Conservation (phyloP, 2,329 filamentous ascomycete genomes). For the Cadophora malorum region DNA sequence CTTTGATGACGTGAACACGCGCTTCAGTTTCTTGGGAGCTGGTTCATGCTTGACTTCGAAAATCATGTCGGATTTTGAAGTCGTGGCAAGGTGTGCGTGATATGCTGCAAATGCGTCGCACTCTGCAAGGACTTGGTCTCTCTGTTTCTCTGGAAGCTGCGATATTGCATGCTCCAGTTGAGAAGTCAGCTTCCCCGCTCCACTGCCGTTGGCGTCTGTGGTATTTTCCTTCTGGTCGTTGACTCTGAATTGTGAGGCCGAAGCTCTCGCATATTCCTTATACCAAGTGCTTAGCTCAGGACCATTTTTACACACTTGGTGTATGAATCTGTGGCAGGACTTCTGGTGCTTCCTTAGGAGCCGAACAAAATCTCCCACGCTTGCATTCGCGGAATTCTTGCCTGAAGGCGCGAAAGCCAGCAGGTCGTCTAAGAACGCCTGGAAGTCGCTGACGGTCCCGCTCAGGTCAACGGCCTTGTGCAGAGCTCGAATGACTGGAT, state of each 20-base stretch:
- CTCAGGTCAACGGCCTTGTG: conserved; percentile 76
- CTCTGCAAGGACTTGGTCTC: conserved; percentile 53
- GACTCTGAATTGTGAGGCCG: conserved; percentile 26
- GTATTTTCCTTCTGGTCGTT: conserved; percentile 11
- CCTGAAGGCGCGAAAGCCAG: conserved; percentile 54
- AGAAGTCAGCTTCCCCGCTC: conserved; percentile 26
- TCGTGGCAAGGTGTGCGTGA: conserved; percentile 59
- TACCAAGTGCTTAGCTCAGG: conserved; percentile 47
- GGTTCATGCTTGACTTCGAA: conserved; percentile 21
- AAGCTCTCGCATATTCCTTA: conserved; percentile 29
- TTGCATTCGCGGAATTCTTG: conserved; percentile 42
- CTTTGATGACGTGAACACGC: conserved; percentile 25
- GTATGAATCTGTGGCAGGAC: conserved; percentile 72
- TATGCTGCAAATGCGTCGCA: conserved; percentile 68
- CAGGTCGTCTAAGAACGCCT: conserved; percentile 74
- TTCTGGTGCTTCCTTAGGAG: conserved; percentile 69
- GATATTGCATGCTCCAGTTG: conserved; percentile 23
- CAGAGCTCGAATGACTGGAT: conserved; percentile 74
- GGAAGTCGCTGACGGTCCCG: conserved; percentile 69
- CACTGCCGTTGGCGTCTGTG: not conserved
- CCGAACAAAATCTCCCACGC: conserved; percentile 65
- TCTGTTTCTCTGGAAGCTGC: conserved; percentile 55
- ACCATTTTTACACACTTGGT: conserved; percentile 71
- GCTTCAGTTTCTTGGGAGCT: conserved; percentile 31
- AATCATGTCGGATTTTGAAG: conserved; percentile 34